Evolutionary conservation across 1,139 yeast genomes (phyloP).

Genomic region (Kluyveromyces sp.): DNA sequence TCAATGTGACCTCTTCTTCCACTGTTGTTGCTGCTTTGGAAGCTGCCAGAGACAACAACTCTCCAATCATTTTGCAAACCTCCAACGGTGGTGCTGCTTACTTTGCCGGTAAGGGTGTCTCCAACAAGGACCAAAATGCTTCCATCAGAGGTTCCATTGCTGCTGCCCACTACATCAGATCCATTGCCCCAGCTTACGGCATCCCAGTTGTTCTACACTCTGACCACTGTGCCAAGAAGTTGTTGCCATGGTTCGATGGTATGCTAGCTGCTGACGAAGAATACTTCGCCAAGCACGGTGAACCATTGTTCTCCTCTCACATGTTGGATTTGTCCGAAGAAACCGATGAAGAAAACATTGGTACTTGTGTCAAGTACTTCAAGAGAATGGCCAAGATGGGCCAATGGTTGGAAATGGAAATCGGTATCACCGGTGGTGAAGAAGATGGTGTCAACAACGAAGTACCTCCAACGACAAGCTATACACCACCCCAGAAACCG

Average conservation of each 20-base stretch:
- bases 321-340: slow-evolving; percentile 98
- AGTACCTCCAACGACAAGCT: slow-evolving; percentile 77
- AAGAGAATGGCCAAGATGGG: slow-evolving; percentile 86
- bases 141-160: slow-evolving; percentile 94
- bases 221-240: slow-evolving; percentile 98
- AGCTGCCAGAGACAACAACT: slow-evolving; percentile 93
- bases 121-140: slow-evolving; percentile 87
- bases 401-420: slow-evolving; percentile 99
- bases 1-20: slow-evolving; percentile 95
- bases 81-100: slow-evolving; percentile 99
- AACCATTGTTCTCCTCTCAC: slow-evolving; percentile 96
- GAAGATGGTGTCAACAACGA: slow-evolving; percentile 99
- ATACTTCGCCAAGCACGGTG: slow-evolving; percentile 76
- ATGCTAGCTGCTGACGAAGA: slow-evolving; percentile 95
- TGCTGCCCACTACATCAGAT: slow-evolving; percentile 95
- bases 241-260: slow-evolving; percentile 98
- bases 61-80: slow-evolving; percentile 95
- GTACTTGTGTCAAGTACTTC: slow-evolving; percentile 90
- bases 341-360: slow-evolving; percentile 91
- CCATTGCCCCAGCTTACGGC: slow-evolving; percentile 94
- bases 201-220: slow-evolving; percentile 96
- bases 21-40: slow-evolving; percentile 96
- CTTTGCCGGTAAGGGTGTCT: slow-evolving; percentile 99
- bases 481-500: slow-evolving; percentile 96
- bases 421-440: slow-evolving; percentile 99